Conservation (phyloP, 352 stramenopile genomes). For the Phytophthora tubulina region DNA sequence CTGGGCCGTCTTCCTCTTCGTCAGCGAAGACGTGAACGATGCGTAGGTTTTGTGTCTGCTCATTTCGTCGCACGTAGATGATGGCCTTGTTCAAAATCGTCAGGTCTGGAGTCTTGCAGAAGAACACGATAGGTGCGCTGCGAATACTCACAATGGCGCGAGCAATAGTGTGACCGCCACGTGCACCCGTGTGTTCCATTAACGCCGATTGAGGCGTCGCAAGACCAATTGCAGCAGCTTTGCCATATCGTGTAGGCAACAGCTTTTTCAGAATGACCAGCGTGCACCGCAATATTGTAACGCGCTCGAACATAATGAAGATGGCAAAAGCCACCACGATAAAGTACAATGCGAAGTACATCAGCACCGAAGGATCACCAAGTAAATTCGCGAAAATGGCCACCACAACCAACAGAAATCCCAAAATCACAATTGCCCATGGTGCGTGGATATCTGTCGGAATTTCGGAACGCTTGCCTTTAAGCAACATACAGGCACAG, state of each 20-base stretch:
- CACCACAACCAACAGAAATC: conserved; percentile 53
- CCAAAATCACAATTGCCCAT: conserved; percentile 51
- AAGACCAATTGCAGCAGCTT: conserved; percentile 21
- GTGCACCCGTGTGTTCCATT: conserved; percentile 50
- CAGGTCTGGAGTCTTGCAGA: conserved; percentile 87
- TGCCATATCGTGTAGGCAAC: conserved; percentile 44
- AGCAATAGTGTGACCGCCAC: conserved; percentile 57
- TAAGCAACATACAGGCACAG: conserved; percentile 84
- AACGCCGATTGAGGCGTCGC: not conserved
- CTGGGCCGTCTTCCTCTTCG: conserved; percentile 25
- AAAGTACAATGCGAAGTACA: conserved; percentile 71
- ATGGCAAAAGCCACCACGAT: conserved; percentile 53
- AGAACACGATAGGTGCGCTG: conserved; percentile 83
- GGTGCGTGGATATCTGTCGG: conserved; percentile 68
- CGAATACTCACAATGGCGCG: conserved; percentile 60
- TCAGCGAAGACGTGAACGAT: conserved; percentile 81
- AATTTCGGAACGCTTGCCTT: conserved; percentile 83
- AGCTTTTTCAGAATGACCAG: conserved; percentile 50
- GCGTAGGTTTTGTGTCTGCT: conserved; percentile 86
- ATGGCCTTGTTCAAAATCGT: conserved; percentile 92
- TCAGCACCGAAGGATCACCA: conserved; percentile 53
- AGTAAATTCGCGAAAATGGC: conserved; percentile 63
- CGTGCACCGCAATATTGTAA: conserved; percentile 47
- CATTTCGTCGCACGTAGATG: conserved; percentile 89
- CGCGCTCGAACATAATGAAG: conserved; percentile 66